Evolutionary conservation across 164 flowering plant species (phyloP).

Genomic region (Stephania japonica): DNA sequence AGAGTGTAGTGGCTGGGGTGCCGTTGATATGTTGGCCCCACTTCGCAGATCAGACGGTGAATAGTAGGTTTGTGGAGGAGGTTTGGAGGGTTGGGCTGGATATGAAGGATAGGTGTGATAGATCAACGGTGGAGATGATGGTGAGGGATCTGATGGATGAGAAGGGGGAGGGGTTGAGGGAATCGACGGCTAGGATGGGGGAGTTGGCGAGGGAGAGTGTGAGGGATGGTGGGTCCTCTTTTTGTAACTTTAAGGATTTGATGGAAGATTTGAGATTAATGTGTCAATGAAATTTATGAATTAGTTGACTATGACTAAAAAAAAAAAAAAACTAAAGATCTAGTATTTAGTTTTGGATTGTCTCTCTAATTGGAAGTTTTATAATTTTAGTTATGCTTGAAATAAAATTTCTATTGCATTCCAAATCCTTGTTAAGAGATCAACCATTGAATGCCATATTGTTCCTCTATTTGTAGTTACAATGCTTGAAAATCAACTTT

Average conservation of each 20-base stretch:
- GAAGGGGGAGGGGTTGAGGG: conserved; percentile 18
- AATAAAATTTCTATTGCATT: no score
- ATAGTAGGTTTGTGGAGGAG: conserved; percentile 19
- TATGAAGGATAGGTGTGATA: conserved; percentile 26
- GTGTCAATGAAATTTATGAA: not conserved
- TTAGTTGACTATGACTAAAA: no score
- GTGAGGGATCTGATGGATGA: conserved; percentile 28
- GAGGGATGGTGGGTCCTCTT: conserved; percentile 26
- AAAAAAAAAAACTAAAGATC: no score
- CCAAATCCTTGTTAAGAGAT: no score
- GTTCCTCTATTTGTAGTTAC: no score
- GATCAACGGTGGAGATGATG: conserved; percentile 24
- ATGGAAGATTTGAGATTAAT: conserved; percentile 22
- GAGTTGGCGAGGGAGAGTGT: conserved; percentile 14
- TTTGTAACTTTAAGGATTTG: conserved; percentile 14
- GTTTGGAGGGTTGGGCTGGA: conserved; percentile 31
- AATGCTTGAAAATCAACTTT: no score
- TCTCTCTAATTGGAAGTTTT: no score
- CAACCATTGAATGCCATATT: no score
- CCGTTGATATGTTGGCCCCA: conserved; percentile 29
- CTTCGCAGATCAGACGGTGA: conserved; percentile 24
- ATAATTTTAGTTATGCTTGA: no score
- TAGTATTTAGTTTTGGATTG: no score
- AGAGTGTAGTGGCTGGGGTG: conserved; percentile 21
- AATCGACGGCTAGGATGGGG: conserved; percentile 13